phyloP scores from a whole-genome alignment of 345 rosid genomes.

The Euphorbia pulcherrima region DNA sequence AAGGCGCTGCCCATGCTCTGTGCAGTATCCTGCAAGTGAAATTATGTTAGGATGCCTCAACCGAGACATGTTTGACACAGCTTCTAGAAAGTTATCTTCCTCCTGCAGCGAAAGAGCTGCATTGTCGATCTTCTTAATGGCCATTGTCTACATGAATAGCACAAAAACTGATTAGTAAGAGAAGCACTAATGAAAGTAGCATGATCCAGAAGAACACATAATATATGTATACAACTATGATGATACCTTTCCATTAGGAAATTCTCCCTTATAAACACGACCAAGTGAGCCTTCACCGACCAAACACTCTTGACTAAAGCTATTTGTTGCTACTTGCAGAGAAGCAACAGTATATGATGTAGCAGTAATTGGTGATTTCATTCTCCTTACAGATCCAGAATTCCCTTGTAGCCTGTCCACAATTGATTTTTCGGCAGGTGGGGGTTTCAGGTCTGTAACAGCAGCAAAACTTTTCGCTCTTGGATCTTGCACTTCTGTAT shows the following conservation, averaged over 20 bases:
- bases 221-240: not conserved
- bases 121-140: conserved; percentile 91
- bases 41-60: conserved; percentile 91
- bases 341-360: conserved; percentile 76
- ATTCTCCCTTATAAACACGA: conserved; percentile 91
- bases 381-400: conserved; percentile 64
- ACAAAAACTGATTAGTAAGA: conserved; percentile 11
- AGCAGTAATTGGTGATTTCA: conserved; percentile 73
- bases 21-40: conserved; percentile 77
- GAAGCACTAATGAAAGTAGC: not conserved
- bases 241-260: conserved; percentile 79
- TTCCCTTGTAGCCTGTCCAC: conserved; percentile 55
- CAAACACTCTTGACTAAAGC: conserved; percentile 87
- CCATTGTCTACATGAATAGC: conserved; percentile 53
- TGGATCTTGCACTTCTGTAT: conserved; percentile 54
- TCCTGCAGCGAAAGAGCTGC: conserved; percentile 84
- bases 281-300: conserved; percentile 98
- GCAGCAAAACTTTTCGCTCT: conserved; percentile 62
- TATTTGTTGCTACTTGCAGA: conserved; percentile 84
- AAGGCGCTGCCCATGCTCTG: conserved; percentile 96
- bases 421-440: conserved; percentile 60
- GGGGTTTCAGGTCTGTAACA: conserved; percentile 64
- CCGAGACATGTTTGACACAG: conserved; percentile 86
- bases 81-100: conserved; percentile 90
- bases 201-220: not conserved